Base-by-base conservation (phyloP, 139 green algal genomes). In the Volvox reticuliferus region DNA sequence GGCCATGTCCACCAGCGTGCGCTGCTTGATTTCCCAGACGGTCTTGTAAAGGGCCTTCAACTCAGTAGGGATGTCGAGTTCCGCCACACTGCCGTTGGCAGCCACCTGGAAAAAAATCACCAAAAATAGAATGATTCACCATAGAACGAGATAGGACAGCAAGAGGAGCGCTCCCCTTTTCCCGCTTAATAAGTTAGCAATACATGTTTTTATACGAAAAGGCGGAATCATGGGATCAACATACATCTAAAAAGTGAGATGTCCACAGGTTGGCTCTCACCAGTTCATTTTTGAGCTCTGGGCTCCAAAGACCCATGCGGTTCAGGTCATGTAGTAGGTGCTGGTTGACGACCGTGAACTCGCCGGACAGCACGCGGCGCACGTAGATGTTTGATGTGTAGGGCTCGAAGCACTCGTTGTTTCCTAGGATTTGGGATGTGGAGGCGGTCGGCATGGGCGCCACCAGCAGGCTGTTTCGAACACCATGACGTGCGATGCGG, bases 371-470 rank as follows among this genome's bases (percentile, higher is more conserved):
- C 93, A 99, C 98, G 37, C 98, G 95, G 68, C 98, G 96, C 67
- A 98, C 97, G 93, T 99, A 99, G 93, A 99, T 99, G 97, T 99
- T 99, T 91, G 95, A 98, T 20, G 98, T 99, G 95, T 99, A 99
- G 35, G 98, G 98, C 96, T 99, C 98, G 88, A 99, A 99, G 96
- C 98, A 99, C 95, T 99, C 98, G 93, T 99, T 99, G 97, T 99
- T 99, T 86, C 96, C 96, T 61, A 98, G 94, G 71, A 98, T 98
- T 93, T 98, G 97, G 33, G 94, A 98, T 37, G 98, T 99, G 68
- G 94, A 98, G 65, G 98, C 98, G 14, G 98, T 99, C 77, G 98
- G 98, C 98, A 99, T 99, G 87, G 98, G 98, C 24, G 98, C 98
- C 33, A 99, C 89, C 85, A 99, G 96, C 92, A 99, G 95, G 35